Evolutionary conservation across 768 basidiomycete species (phyloP), one percentile per base, ranked within the genome.

Genomic region (Rhodotorula paludigena): DNA sequence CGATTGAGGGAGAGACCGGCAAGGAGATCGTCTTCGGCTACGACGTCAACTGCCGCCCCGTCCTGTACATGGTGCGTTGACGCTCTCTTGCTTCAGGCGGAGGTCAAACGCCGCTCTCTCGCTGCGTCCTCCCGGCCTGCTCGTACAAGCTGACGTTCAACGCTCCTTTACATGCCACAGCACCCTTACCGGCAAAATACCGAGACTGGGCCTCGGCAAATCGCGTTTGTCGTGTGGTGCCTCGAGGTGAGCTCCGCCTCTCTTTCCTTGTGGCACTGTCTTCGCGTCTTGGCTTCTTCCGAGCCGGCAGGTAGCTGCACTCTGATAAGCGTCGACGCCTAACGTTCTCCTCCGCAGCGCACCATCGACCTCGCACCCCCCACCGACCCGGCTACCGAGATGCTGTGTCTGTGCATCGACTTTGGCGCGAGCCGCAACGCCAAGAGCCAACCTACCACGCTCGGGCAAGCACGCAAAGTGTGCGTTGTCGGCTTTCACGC

Each of bases 11-110:
- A 15, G 69, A 87, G 55, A 93, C 90, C 8, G 92, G 92, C 39
- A 93, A 94, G 79, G 83, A 85, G 76, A 80, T 92, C 56, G 69
- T 86, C 25, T 89, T 87, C 72, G 92, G 91, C 9, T 90, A 84
- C 75, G 90, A 92, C 77, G 77, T 78, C 12, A 78, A 78, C 30
- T 82, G 86, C 20, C 81, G 64, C 2, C 69, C 68, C 2, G 68
- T 75, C 16, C 49, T 69, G 3, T 73, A 73, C 61, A 73, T 73
- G 71, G 65, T 72, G 30, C 33, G 61, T 25, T 20, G 23, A 12
- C 18, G 2, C 15, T 16, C n/a, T 35, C 41, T 10, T 12, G 2
- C n/a, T 44, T 33, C n/a, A 20, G 14, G 21, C n/a, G n/a, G n/a
- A n/a, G n/a, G n/a, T n/a, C n/a, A n/a, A n/a, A n/a, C n/a, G n/a